Evolutionary conservation across 257 asterid genomes (phyloP), one percentile per base, ranked within the genome.

Genomic region (Lantana camara): DNA sequence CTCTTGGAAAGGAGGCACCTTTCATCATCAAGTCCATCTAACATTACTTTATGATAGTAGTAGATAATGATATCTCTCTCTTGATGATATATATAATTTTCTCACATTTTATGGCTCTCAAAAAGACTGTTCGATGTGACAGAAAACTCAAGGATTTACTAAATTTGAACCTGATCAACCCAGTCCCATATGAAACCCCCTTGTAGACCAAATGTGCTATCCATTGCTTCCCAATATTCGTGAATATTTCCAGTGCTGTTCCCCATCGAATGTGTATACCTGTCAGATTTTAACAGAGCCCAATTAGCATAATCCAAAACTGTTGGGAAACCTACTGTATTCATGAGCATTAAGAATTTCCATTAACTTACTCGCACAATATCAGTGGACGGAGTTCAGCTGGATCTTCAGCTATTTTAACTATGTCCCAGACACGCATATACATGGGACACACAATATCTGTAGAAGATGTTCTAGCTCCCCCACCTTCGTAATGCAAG

Each of bases 111-210:
- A 24, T 30, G 44, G 47, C 41, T 60, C 57, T 24, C 37, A 57
- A 13, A 22, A 29, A 34, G 19, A 61, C 66, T 35, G 16, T 60
- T 53, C 32, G 14, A 69, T 24, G 51, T 67, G 38, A 66, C 24
- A 60, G 45, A 23, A 19, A 66, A 59, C 15, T 51, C 19, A 34
- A 66, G 63, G 27, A 17, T 24, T 42, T 21, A 14, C 34, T 49
- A 37, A 20, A 62, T 65, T 55, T 74, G 67, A 32, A 93, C 96
- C 99, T 93, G 97, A 77, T 90, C 97, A 85, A 77, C 99, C 99
- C 99, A 93, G 29, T 93, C 99, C 99, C 99, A 93, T 56, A 93
- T 90, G 79, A 93, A 90, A 63, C 99, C 99, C 72, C 99, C 99
- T 75, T 93, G 99, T 34, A 93, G 94, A 70, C 99, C 99, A 79